Evolutionary conservation across 140 eudicot genomes (phyloP), one percentile per base, ranked within the genome.

Genomic region (Flaveria floridana): DNA sequence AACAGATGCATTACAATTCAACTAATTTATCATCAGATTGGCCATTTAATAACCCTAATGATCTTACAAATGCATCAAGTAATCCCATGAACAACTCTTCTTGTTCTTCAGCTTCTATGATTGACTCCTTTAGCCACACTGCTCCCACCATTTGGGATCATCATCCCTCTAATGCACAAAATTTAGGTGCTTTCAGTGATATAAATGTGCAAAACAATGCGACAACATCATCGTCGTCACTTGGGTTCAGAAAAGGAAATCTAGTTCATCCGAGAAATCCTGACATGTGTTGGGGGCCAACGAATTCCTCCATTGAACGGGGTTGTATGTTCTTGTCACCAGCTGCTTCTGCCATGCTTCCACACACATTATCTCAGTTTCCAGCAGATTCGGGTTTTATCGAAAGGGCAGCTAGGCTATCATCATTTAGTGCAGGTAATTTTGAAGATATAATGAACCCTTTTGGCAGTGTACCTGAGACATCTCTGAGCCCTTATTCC

Each of bases 341-440:
- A 7, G 26, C 78, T 70, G 79, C 83, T 75, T 44, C 90, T 41
- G 74, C 83, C 20, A 68, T 82, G 74, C 73, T 85, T 73, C 97
- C 91, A 65, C 94, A 84, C 58, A 80, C 85, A 39, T 88, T 88
- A 66, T 84, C 94, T 71, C 89, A 94, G n/a, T 82, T 86, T 85
- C 95, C 97, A 0, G 86, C 91, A 3, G 96, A 90, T 83, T 90
- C 88, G 18, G 99, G 80, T 37, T 90, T 94, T 77, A 88, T 90
- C 9, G 99, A 94, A 59, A 76, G 89, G 77, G 97, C 96, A 44
- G 95, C 90, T 0, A 77, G 87, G 69, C 85, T 85, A 72, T 90
- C 99, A 42, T 82, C 90, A 78, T 94, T 94, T 71, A 85, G 83
- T 78, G 94, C 87, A 39, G 97, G 97, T 41, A 91, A 84, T 76